phyloP scores from a whole-genome alignment of 495 filamentous ascomycete genomes.

The Copromyces sp. region DNA sequence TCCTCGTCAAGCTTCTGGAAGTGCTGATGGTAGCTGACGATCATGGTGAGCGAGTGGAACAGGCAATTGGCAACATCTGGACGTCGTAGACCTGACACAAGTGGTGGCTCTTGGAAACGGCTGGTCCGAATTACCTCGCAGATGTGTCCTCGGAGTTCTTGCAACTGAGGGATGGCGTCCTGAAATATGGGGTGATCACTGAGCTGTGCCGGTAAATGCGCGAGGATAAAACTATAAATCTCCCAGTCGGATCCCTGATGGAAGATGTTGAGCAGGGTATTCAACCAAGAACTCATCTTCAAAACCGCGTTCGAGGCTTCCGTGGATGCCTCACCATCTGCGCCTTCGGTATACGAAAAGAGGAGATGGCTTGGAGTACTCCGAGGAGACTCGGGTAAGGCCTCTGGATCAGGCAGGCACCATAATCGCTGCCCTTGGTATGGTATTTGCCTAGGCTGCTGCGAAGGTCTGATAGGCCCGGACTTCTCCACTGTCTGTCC shows the following conservation, averaged over 20 bases:
- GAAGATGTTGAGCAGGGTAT: conserved; percentile 60
- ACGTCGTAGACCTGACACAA: conserved; percentile 65
- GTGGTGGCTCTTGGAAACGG: conserved; percentile 65
- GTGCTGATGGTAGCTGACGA: conserved; percentile 76
- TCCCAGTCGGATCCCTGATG: conserved; percentile 83
- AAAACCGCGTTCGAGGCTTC: conserved; percentile 32
- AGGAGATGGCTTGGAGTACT: conserved; percentile 35
- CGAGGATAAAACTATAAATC: conserved; percentile 80
- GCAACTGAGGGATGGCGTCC: conserved; percentile 59
- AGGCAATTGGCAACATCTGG: conserved; percentile 82
- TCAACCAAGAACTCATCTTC: conserved; percentile 65
- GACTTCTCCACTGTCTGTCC: conserved; percentile 29
- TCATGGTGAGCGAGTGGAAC: conserved; percentile 71
- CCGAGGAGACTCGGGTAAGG: conserved; percentile 36
- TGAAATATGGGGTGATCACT: conserved; percentile 81
- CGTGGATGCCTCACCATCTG: conserved; percentile 2
- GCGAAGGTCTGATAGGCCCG: conserved; percentile 21
- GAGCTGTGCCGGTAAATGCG: conserved; percentile 79
- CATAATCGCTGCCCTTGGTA: conserved; percentile 37
- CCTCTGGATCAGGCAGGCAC: conserved; percentile 41
- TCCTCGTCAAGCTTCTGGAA: conserved; percentile 82
- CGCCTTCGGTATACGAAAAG: conserved; percentile 13
- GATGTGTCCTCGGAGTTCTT: conserved; percentile 61
- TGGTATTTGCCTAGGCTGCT: conserved; percentile 25
- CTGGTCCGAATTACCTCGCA: conserved; percentile 72